Evolutionary conservation across 768 basidiomycete species (phyloP), one percentile per base, ranked within the genome.

Genomic region (Daedaleopsis nitida): DNA sequence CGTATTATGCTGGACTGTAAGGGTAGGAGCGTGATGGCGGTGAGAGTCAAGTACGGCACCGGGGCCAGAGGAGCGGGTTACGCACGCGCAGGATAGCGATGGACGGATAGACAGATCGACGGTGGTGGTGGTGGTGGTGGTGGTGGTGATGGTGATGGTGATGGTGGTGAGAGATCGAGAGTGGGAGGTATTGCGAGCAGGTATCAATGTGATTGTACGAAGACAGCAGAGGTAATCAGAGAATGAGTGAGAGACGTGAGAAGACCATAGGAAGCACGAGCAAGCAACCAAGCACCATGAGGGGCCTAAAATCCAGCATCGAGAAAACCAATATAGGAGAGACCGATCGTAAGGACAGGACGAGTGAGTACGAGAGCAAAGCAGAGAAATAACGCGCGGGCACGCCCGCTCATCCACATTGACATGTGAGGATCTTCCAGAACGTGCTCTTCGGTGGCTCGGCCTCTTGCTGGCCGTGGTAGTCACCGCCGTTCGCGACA

Each of bases 341-440:
- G 44, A 53, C 38, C 35, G 64, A 73, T 62, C 62, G 69, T 67
- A 69, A 64, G 65, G 67, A 68, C 63, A 68, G 67, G 64, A 69
- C 66, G 59, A 48, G 65, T 57, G 61, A 64, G 58, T 58, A 14
- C 14, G 21, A 38, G 34, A 27, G 32, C 55, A 53, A n/a, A 42
- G 39, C 13, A 42, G 39, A 3, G 11, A 17, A 17, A 42, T 3
- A 11, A 32, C 27, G 27, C 27, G 27, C 39, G 39, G 11, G 38
- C 24, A 17, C 35, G 43, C 56, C 43, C 52, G 43, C 66, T 78
- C 74, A 83, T 67, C 85, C 87, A 78, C 92, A 93, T 69, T 85
- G 86, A 76, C 91, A 93, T 50, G 89, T 91, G 62, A 94, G 75
- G 64, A 92, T 83, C 75, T 83, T 81, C 78, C 88, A 79, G 56